Evolutionary conservation across 305 asterid species (phyloP).

Genomic region (Fraxinus sp.): DNA sequence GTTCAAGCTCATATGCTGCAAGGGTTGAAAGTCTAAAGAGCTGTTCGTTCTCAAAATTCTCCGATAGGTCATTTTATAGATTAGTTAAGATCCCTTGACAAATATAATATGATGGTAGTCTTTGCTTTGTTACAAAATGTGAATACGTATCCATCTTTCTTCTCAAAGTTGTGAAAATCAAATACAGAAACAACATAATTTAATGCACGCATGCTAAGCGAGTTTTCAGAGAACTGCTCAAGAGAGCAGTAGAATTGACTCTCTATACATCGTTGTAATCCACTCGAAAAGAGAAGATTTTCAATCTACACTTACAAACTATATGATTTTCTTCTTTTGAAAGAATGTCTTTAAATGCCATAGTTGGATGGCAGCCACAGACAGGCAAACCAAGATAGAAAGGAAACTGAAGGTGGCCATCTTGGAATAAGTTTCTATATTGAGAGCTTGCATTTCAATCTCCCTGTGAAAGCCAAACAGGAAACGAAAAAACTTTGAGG

Average conservation of each 20-base stretch:
- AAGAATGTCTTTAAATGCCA: slow-evolving; percentile 40
- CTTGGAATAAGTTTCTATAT: slow-evolving; percentile 26
- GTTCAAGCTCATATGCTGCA: neutral
- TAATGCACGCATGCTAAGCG: neutral
- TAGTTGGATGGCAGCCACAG: slow-evolving; percentile 34
- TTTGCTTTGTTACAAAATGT: neutral
- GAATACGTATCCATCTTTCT: neutral
- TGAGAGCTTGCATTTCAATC: slow-evolving; percentile 33
- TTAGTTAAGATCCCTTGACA: neutral
- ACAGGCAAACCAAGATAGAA: slow-evolving; percentile 27
- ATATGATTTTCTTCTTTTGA: slow-evolving; percentile 34
- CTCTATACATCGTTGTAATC: neutral
- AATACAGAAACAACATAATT: neutral
- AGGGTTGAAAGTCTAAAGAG: neutral
- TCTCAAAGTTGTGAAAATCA: neutral
- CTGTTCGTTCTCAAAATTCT: neutral
- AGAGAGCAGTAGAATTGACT: neutral
- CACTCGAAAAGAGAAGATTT: neutral
- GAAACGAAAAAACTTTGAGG: neutral
- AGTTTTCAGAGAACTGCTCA: neutral
- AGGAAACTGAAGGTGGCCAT: slow-evolving; percentile 25
- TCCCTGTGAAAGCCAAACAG: slow-evolving; percentile 24
- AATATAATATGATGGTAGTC: neutral
- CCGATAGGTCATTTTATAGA: neutral
- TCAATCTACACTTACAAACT: neutral